phyloP scores from a whole-genome alignment of 2,329 filamentous ascomycete genomes.

The Orbilia ellipsospora region DNA sequence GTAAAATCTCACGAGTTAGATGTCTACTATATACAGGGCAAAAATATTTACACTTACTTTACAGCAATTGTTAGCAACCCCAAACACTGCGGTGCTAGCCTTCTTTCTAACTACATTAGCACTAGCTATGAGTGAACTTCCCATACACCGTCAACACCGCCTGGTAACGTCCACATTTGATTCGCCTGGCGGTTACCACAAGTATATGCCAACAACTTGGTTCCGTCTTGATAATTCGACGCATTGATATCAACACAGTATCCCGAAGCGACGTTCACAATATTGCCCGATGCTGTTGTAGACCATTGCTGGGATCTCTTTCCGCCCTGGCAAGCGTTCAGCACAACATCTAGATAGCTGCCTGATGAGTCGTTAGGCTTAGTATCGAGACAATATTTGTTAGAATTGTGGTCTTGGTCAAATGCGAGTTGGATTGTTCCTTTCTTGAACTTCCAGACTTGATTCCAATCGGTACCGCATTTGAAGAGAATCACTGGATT shows the following conservation, averaged over 20 bases:
- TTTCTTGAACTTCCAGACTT: constrained; percentile 53
- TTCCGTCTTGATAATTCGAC: constrained; percentile 50
- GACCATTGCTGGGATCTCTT: constrained; percentile 47
- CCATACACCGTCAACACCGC: constrained; percentile 41
- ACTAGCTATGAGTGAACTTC: background rate
- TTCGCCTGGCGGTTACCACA: constrained; percentile 48
- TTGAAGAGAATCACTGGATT: constrained; percentile 45
- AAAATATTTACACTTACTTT: too few relatives aligned
- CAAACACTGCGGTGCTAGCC: too few relatives aligned
- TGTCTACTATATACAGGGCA: too few relatives aligned
- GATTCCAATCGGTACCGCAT: constrained; percentile 51
- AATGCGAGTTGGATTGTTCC: constrained; percentile 51
- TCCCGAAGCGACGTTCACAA: constrained; percentile 28
- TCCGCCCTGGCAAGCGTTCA: constrained; percentile 34
- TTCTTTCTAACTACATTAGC: too few relatives aligned
- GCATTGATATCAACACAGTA: constrained; percentile 50
- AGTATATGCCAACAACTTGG: constrained; percentile 37
- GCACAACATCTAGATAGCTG: constrained; percentile 29
- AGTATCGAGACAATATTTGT: constrained; percentile 47
- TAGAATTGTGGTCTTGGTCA: constrained; percentile 26
- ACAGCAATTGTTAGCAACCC: too few relatives aligned
- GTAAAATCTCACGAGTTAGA: too few relatives aligned
- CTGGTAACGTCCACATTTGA: constrained; percentile 41
- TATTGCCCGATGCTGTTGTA: constrained; percentile 32
- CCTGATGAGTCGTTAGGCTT: constrained; percentile 9